These are phyloP conservation scores for Mucor saturninus DNA, from an alignment of 371 early-diverging fungal genomes.

Conservation along the genomic window DNA sequence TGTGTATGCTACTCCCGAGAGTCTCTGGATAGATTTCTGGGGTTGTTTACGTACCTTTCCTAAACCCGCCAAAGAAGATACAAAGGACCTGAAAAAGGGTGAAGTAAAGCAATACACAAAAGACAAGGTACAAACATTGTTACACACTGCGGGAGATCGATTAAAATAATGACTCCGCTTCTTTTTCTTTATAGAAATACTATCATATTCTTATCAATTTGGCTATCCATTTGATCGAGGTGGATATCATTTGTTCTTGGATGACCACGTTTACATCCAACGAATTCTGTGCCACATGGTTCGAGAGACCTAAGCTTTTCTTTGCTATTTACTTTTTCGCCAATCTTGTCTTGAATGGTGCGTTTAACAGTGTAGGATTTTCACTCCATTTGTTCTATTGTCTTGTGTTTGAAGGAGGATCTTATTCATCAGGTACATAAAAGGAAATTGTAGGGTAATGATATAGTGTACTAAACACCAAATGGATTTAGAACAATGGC, in stretches of 20 bases:
- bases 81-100: constrained; percentile 26
- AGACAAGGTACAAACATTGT: constrained; percentile 35
- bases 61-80: constrained; percentile 27
- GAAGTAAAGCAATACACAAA: constrained; percentile 28
- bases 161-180: neutral
- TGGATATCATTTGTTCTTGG: constrained; percentile 36
- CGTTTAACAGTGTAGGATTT: constrained; percentile 37
- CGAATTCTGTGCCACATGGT: constrained; percentile 22
- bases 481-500: constrained; percentile 41
- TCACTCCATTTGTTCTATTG: constrained; percentile 37
- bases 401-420: constrained; percentile 37
- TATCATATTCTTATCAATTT: constrained; percentile 37
- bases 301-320: constrained; percentile 27
- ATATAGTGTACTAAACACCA: neutral
- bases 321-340: constrained; percentile 27
- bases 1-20: constrained; percentile 29
- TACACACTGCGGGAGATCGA: neutral
- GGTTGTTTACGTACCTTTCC: constrained; percentile 44
- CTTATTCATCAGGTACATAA: constrained; percentile 40
- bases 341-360: constrained; percentile 27
- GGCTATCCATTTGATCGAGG: constrained; percentile 14
- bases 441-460: neutral
- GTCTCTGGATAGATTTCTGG: constrained; percentile 43
- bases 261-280: constrained; percentile 27
- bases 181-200: constrained; percentile 31